phyloP scores from a whole-genome alignment of 129 eudicot species.

The Lonicera japonica region DNA sequence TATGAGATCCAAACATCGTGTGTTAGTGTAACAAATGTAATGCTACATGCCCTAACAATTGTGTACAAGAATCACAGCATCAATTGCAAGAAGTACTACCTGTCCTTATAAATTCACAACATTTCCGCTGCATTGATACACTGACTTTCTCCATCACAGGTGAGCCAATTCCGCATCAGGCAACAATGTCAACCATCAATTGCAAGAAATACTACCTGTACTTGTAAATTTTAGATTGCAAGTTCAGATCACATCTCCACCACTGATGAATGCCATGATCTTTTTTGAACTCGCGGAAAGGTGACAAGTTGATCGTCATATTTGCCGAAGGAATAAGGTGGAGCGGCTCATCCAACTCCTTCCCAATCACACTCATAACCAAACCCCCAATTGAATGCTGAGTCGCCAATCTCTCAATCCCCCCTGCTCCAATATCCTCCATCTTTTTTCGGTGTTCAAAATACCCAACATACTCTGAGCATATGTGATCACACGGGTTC shows the following conservation, averaged over 20 bases:
- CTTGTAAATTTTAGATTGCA: conserved; percentile 35
- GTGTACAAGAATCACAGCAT: neutral
- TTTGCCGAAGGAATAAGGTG: conserved; percentile 84
- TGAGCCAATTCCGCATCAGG: too few relatives aligned
- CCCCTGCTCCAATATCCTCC: conserved; percentile 80
- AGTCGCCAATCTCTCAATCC: conserved; percentile 70
- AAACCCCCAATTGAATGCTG: conserved; percentile 75
- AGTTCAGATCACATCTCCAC: conserved; percentile 60
- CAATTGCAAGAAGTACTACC: conserved; percentile 3
- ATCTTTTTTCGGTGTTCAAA: conserved; percentile 76
- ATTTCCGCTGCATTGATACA: too few relatives aligned
- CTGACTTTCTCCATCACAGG: too few relatives aligned
- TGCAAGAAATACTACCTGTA: conserved; percentile 12
- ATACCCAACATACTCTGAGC: conserved; percentile 90
- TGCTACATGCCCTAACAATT: too few relatives aligned
- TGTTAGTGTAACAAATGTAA: too few relatives aligned
- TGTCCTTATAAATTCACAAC: conserved; percentile 26
- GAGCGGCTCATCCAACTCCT: conserved; percentile 56
- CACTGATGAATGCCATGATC: conserved; percentile 94
- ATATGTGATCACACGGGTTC: conserved; percentile 72
- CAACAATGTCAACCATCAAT: too few relatives aligned
- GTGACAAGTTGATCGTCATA: conserved; percentile 40
- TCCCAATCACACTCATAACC: conserved; percentile 52
- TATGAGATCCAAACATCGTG: too few relatives aligned
- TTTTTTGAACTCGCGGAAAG: conserved; percentile 53